Evolutionary conservation across 805 yeast genomes (phyloP), one percentile per base, ranked within the genome.

Genomic region (Yarrowia deformans): DNA sequence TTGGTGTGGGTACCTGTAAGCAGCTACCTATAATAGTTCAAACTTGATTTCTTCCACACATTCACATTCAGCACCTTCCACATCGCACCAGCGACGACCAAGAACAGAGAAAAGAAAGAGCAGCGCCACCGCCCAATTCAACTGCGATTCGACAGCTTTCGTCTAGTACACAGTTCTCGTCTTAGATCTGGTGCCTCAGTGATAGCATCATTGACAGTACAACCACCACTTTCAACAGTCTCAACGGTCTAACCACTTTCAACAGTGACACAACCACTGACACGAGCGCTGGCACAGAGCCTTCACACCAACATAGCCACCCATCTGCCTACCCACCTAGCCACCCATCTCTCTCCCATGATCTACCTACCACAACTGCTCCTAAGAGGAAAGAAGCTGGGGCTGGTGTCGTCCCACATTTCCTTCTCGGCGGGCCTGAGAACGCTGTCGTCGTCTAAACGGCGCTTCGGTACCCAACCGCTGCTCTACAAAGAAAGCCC

Each of bases 291-390:
- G 29, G 29, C 29, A 23, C 29, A 2, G 4, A 23, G 29, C 29
- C 29, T 23, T 4, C 29, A 23, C 29, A 2, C 29, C 29, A 23
- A 23, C 3, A 23, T 23, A 23, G 4, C 29, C 29, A 23, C 29
- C 29, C 29, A 23, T 2, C 29, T 23, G n/a, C n/a, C n/a, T n/a
- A 2, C 29, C 29, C 2, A 23, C 3, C 2, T 23, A 23, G 4
- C 29, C 29, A 23, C 29, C 29, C 29, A 23, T 2, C 29, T 23
- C 29, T 23, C 29, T 2, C 29, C 29, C 50, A 60, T 60, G 66
- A 60, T 60, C 50, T 60, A 60, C n/a, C 52, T 60, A 2, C 66
- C 66, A 18, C 66, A 60, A 13, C 66, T 60, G 18, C 66, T 60
- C 7, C 32, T 60, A 18, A 10, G 66, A 34, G 32, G 52, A 52